These are phyloP conservation scores for Xerocomus potaroensis DNA, from an alignment of 768 basidiomycete species.

Conservation along the genomic window DNA sequence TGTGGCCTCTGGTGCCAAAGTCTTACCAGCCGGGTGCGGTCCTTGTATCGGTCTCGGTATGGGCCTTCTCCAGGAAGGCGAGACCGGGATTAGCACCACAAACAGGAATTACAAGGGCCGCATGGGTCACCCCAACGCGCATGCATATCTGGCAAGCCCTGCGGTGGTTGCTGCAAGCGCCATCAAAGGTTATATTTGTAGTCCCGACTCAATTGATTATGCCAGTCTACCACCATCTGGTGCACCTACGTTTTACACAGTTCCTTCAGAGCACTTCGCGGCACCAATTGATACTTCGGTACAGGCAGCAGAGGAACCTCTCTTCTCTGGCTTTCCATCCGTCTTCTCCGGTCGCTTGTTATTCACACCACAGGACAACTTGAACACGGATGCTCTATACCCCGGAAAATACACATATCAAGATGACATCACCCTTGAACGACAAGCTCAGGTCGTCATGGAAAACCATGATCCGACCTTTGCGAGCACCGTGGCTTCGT, in stretches of 20 bases:
- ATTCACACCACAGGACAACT: constrained; percentile 93
- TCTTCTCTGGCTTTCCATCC: constrained; percentile 79
- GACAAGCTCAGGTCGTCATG: constrained; percentile 96
- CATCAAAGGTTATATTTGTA: constrained; percentile 83
- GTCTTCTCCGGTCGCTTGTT: constrained; percentile 81
- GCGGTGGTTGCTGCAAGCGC: constrained; percentile 97
- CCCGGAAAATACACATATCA: constrained; percentile 99
- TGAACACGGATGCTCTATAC: constrained; percentile 98
- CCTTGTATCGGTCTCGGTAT: constrained; percentile 97
- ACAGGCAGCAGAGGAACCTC: constrained; percentile 46
- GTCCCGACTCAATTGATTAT: constrained; percentile 67
- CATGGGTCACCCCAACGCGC: constrained; percentile 94
- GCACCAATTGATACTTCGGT: constrained; percentile 28
- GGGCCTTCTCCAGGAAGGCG: constrained; percentile 89
- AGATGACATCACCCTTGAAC: constrained; percentile 94
- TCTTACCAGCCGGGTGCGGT: constrained; percentile 93
- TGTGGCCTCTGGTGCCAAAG: constrained; percentile 84
- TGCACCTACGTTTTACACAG: constrained; percentile 57
- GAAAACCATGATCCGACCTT: constrained; percentile 97
- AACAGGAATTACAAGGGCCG: constrained; percentile 99
- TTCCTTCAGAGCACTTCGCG: constrained; percentile 27
- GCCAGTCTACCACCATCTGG: constrained; percentile 44
- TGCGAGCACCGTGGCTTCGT: constrained; percentile 59
- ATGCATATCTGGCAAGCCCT: constrained; percentile 94
- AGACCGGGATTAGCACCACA: constrained; percentile 95